Percentiles rank a stretch among this genome's conserved stretches.
These are phyloP conservation scores for Diaporthe destruens DNA, from an alignment of 2,329 filamentous ascomycete species.

Conservation along the genomic window DNA sequence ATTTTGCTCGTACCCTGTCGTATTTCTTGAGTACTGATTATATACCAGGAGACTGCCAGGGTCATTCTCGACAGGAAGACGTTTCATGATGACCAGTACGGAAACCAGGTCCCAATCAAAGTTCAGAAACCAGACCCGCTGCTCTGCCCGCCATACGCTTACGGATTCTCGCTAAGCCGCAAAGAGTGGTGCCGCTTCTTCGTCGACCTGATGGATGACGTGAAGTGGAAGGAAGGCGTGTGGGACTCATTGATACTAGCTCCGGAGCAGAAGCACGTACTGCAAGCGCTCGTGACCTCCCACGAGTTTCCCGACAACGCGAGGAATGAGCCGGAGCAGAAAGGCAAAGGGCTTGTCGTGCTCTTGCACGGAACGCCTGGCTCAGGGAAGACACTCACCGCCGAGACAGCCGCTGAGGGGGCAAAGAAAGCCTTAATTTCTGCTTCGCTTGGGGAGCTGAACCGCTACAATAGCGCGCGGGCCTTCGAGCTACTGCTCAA, in stretches of 20 bases:
- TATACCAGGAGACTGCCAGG: background rate
- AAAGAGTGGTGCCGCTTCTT: constrained; percentile 22
- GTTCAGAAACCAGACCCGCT: background rate
- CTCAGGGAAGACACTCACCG: constrained; percentile 8
- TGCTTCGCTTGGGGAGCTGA: background rate
- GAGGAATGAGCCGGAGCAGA: constrained; percentile 8
- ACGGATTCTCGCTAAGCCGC: constrained; percentile 3
- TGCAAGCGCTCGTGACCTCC: background rate
- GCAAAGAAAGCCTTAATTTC: constrained; percentile 1
- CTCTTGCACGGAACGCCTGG: constrained; percentile 6
- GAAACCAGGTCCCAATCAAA: constrained; percentile 1
- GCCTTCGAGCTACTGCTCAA: background rate
- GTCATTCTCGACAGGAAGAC: background rate
- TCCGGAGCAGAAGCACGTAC: background rate
- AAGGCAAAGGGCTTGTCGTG: constrained; percentile 7
- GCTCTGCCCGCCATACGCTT: constrained; percentile 10
- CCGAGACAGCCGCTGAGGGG: constrained; percentile 7
- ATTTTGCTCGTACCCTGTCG: background rate
- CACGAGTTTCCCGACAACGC: constrained; percentile 1
- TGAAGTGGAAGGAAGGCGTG: background rate
- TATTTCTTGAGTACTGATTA: background rate
- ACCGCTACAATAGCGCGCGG: background rate
- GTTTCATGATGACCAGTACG: constrained; percentile 4
- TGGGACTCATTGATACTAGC: constrained; percentile 9
- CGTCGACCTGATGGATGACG: constrained; percentile 4